Evolutionary conservation across 345 rosid species (phyloP).

Genomic region (Gossypium sturtianum): DNA sequence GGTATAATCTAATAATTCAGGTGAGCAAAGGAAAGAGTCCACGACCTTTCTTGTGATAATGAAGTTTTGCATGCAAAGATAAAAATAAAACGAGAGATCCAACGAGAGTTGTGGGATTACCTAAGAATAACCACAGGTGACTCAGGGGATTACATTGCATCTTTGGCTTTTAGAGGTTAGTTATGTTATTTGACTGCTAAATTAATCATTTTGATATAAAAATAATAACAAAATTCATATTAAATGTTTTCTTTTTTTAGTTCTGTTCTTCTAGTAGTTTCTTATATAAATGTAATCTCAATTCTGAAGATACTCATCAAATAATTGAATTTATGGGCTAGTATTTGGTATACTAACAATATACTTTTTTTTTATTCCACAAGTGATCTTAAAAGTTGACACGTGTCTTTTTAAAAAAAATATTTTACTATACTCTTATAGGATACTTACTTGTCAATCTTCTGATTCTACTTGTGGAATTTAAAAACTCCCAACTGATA

Average conservation of each 20-base stretch:
- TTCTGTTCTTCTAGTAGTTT: not conserved
- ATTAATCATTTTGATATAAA: not conserved
- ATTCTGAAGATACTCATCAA: no score
- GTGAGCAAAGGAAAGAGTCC: not conserved
- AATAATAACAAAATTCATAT: not conserved
- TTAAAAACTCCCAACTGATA: no score
- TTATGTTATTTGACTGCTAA: not conserved
- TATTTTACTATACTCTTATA: no score
- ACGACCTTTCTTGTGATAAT: not conserved
- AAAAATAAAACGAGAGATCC: slow-evolving; percentile 9
- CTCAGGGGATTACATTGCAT: not conserved
- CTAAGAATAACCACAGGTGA: not conserved
- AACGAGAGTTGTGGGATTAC: slow-evolving; percentile 13
- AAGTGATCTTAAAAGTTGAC: no score
- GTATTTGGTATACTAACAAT: no score
- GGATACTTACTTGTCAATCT: no score
- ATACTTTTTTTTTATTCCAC: no score
- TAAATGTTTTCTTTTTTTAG: not conserved
- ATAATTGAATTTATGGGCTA: no score
- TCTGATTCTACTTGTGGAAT: no score
- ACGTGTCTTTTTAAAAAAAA: no score
- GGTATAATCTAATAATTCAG: slow-evolving; percentile 2
- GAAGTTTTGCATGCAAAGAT: not conserved
- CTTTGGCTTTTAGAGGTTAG: not conserved
- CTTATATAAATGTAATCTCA: no score